Evolutionary conservation across 73 alveolate genomes (phyloP), one percentile per base, ranked within the genome.

Genomic region (Paramecium sexaurelia): DNA sequence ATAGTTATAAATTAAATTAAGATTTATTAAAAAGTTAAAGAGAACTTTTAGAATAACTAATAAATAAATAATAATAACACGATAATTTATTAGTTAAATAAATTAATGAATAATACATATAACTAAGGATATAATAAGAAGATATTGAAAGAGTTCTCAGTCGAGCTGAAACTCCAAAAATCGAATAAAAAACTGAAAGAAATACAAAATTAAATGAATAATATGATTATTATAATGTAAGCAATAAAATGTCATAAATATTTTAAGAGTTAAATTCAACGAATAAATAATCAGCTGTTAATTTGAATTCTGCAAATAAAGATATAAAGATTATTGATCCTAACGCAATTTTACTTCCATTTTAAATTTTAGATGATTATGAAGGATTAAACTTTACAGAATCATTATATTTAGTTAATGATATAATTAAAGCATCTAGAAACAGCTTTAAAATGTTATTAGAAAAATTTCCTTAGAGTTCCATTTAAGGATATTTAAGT

Each of bases 171-270:
- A 33, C 87, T 73, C 87, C 87, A 11, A 24, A 73, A 36, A 19
- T 27, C 3, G 33, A 73, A 36, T 33, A 73, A 73, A n/a, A 73
- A 10, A 3, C 55, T 27, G 19, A 27, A 0, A 36, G 20, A 27
- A n/a, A 29, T 15, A 13, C 67, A 2, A 73, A 37, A 32, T 19
- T 73, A n/a, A 39, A 73, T 73, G 55, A 33, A 73, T 17, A 73
- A n/a, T 73, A 73, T 39, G 87, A 73, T 33, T 73, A 73, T 22
- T 73, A 73, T 5, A 33, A 20, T 20, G 57, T 73, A 9, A 39
- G 87, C 87, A 73, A 73, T 73, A 73, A 73, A 33, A 73, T 73
- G 87, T 73, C 55, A 3, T 36, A 73, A 33, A 73, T 73, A 4
- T 73, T 73, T 33, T 33, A 73, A 39, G 87, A 73, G 17, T 66